Base-by-base conservation (phyloP, 2,329 filamentous ascomycete species). In the Fusarium austroafricanum region DNA sequence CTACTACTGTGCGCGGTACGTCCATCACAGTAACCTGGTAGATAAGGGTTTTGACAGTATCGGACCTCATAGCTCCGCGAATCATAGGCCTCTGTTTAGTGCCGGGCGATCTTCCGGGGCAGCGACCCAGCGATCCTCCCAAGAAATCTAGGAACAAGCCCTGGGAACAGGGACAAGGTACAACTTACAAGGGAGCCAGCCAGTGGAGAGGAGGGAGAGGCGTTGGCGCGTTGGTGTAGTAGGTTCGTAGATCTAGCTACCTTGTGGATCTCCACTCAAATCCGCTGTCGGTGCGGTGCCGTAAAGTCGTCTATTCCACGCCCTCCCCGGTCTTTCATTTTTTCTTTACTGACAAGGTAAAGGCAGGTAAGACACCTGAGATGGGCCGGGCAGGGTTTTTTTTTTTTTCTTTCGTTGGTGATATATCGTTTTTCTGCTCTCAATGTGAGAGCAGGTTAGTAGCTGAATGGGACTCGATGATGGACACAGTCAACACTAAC, bases 81-180 rank as follows among this genome's bases (percentile, higher is more conserved):
- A 63, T 61, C 10, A 6, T 37, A 33, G 14, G 9, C 10, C 14
- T 65, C 29, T 43, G 35, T 44, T 37, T 61, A 63, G 64, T 59
- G 38, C 64, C 52, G 64, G 60, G 50, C 67, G 67, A 71, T 71
- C 67, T 59, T 67, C 67, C 67, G 49, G 63, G 57, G 62, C 45
- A 51, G 54, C 31, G 44, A 65, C 45, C 44, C 63, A 65, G 40
- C 63, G 67, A 68, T 61, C 53, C 61, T 67, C 50, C 55, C 61
- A 44, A 46, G 47, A 61, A 62, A 67, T 50, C 61, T 67, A 67
- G 66, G 61, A 61, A 56, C 67, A 26, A 35, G 37, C 6, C 29
- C 29, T 31, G 29, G 29, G 51, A 38, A 33, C 31, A 33, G 31
- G 21, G 21, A 57, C 61, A 28, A 23, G 55, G 31, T 12, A 35